Conservation (phyloP, 23 red algal genomes). For the Agarophyton chilense region DNA sequence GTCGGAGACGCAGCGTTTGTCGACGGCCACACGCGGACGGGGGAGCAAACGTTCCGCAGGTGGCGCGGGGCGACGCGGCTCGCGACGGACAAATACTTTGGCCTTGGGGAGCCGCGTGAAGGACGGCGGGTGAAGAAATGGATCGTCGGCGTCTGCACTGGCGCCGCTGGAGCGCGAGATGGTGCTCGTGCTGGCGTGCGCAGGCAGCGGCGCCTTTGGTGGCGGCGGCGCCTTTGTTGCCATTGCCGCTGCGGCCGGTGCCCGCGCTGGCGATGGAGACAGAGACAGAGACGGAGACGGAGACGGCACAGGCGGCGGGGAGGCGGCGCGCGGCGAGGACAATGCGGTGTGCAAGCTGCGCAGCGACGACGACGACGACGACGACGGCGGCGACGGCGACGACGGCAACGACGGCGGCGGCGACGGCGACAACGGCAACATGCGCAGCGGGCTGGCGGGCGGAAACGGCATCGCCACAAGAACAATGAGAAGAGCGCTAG, state of each 20-base stretch:
- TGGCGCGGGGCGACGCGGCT: background rate
- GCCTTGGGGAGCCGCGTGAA: slow-evolving; percentile 35
- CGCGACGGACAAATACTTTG: slow-evolving; percentile 13
- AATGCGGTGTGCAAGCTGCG: background rate
- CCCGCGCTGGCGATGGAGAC: too few species aligned
- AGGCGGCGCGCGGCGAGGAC: too few species aligned
- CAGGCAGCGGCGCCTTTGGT: background rate
- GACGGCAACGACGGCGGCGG: background rate
- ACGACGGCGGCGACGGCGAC: background rate
- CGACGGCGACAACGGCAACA: background rate
- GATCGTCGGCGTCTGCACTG: slow-evolving; percentile 19
- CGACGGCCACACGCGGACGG: background rate
- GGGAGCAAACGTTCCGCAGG: background rate
- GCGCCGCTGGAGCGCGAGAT: slow-evolving; percentile 28
- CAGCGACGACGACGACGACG: background rate
- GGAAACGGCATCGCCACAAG: too few species aligned
- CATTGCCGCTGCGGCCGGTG: too few species aligned
- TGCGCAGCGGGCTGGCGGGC: too few species aligned
- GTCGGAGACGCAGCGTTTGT: slow-evolving; percentile 35
- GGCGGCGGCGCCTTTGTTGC: background rate
- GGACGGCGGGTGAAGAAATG: slow-evolving; percentile 15
- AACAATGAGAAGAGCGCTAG: too few species aligned
- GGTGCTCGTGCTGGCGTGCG: slow-evolving; percentile 31
- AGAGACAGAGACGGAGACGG: background rate
- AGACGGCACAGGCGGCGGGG: background rate